These are phyloP conservation scores for Neurospora terricola DNA, from an alignment of 495 filamentous ascomycete genomes.

Conservation along the genomic window DNA sequence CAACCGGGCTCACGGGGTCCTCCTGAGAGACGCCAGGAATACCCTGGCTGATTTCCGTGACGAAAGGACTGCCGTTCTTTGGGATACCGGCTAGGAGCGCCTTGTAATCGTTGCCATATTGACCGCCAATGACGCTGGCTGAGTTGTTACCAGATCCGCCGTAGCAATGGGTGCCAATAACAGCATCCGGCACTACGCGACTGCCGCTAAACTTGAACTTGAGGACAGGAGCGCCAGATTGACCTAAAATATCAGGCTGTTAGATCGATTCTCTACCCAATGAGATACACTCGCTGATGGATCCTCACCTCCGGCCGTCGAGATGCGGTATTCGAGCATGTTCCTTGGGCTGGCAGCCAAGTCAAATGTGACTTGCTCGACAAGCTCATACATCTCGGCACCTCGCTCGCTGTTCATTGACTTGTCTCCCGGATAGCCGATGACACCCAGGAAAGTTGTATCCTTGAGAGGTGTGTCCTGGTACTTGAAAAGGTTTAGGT, in stretches of 20 bases:
- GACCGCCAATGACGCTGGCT: not conserved
- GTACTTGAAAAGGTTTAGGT: not conserved
- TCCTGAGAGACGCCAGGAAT: too few species aligned
- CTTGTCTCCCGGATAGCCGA: not conserved
- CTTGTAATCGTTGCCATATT: not conserved
- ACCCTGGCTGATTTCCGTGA: not conserved
- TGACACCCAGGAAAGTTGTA: fast-evolving
- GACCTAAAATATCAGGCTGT: not conserved
- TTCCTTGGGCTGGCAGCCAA: not conserved
- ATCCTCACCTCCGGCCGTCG: not conserved
- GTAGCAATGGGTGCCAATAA: not conserved
- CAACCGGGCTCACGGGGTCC: too few species aligned
- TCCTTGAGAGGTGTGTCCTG: fast-evolving
- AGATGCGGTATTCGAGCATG: not conserved
- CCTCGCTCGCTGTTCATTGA: not conserved
- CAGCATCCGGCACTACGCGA: not conserved
- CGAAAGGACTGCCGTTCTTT: too few species aligned
- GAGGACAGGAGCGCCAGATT: not conserved
- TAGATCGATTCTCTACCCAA: too few species aligned
- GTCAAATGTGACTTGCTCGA: not conserved
- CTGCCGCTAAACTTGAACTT: not conserved
- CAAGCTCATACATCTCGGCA: not conserved
- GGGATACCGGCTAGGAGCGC: not conserved
- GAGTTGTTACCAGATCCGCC: not conserved
- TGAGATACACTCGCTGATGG: too few species aligned